phyloP scores from a whole-genome alignment of 2,329 filamentous ascomycete genomes.

The Magnaporthales sp. region DNA sequence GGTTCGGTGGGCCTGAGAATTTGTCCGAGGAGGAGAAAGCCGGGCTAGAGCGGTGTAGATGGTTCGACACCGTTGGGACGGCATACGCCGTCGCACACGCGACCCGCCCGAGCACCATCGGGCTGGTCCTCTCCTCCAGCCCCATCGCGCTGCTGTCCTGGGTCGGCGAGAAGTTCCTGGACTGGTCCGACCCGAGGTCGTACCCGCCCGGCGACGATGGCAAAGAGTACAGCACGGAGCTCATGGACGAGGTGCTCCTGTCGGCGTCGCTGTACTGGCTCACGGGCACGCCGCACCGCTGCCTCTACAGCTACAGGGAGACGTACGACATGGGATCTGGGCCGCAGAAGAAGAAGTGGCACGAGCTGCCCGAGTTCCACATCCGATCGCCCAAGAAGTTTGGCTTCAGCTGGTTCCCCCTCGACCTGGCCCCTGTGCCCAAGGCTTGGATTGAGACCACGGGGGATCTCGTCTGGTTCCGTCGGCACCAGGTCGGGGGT shows the following conservation, averaged over 20 bases:
- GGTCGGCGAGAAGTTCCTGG: conserved; percentile 46
- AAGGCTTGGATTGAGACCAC: conserved; percentile 22
- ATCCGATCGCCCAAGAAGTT: conserved; percentile 27
- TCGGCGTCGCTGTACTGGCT: conserved; percentile 46
- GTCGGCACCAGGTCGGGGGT: conserved; percentile 28
- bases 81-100: conserved; percentile 6
- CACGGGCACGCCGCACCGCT: conserved; percentile 36
- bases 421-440: conserved; percentile 30
- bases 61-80: background rate
- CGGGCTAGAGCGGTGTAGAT: conserved; percentile 11
- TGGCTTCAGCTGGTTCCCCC: conserved; percentile 35
- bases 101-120: conserved; percentile 41
- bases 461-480: conserved; percentile 27
- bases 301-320: conserved; percentile 40
- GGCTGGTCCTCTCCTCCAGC: conserved; percentile 40
- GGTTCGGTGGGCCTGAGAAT: conserved; percentile 6
- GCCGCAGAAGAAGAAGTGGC: conserved; percentile 26
- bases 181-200: conserved; percentile 36
- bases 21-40: conserved; percentile 24
- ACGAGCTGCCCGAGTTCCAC: conserved; percentile 6
- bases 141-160: conserved; percentile 35
- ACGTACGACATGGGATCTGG: background rate
- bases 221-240: conserved; percentile 6
- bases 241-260: conserved; percentile 36
- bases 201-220: conserved; percentile 5